Conservation (phyloP, 371 early-diverging fungal genomes). For the Rhizopus arrhizus region DNA sequence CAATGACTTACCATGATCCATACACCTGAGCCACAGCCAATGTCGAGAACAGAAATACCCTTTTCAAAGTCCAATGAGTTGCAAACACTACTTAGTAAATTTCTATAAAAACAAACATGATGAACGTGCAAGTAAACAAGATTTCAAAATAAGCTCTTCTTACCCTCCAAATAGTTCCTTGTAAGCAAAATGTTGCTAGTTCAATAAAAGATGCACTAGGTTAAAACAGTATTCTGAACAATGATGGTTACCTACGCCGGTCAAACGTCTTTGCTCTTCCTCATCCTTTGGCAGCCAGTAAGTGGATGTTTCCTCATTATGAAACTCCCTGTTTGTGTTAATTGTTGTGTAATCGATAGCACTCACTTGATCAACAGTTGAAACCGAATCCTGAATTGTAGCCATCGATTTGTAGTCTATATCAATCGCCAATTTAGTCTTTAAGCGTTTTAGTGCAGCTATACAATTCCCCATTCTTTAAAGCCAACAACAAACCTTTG, state of each 20-base stretch:
- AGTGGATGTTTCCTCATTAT: slow-evolving; percentile 9
- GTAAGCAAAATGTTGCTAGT: slow-evolving; percentile 34
- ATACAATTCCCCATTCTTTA: too few species aligned
- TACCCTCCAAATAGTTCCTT: slow-evolving; percentile 35
- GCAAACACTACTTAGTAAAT: slow-evolving; percentile 27
- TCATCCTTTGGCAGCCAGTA: slow-evolving; percentile 26
- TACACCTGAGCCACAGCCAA: slow-evolving; percentile 47
- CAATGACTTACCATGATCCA: slow-evolving; percentile 26
- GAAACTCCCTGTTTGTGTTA: slow-evolving; percentile 2
- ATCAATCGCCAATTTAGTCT: too few species aligned
- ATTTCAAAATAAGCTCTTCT: neutral
- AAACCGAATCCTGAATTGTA: too few species aligned
- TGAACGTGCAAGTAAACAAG: neutral
- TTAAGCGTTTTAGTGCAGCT: too few species aligned
- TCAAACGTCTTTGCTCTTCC: slow-evolving; percentile 18
- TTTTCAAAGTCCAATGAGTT: neutral
- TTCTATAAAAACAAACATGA: slow-evolving; percentile 16
- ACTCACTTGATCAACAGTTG: too few species aligned
- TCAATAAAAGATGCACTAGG: neutral
- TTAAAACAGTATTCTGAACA: neutral
- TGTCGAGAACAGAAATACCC: slow-evolving; percentile 34
- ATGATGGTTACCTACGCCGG: slow-evolving; percentile 7
- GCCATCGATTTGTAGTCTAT: too few species aligned
- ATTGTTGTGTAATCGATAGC: too few species aligned
- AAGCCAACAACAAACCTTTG: too few species aligned